phyloP scores from a whole-genome alignment of 768 basidiomycete genomes.

The Mycena galericulata region DNA sequence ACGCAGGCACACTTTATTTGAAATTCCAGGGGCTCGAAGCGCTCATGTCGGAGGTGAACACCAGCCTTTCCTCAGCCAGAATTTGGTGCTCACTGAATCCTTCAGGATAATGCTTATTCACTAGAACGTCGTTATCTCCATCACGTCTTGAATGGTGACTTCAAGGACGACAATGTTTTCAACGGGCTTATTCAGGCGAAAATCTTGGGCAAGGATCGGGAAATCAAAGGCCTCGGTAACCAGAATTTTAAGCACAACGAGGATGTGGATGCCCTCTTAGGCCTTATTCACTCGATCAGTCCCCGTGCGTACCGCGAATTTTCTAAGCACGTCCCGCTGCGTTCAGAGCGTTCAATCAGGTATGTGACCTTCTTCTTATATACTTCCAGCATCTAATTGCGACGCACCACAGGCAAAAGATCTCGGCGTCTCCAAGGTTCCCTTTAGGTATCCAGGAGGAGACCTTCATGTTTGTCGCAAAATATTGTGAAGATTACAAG shows the following conservation, averaged over 20 bases:
- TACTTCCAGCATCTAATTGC: too few relatives aligned
- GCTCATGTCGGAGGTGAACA: slow-evolving; percentile 3
- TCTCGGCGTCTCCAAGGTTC: slow-evolving; percentile 2
- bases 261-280: slow-evolving; percentile 34
- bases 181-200: slow-evolving; percentile 38
- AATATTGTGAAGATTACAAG: slow-evolving; percentile 15
- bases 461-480: neutral
- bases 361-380: slow-evolving; percentile 11
- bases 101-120: slow-evolving; percentile 3
- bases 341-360: slow-evolving; percentile 30
- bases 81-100: neutral
- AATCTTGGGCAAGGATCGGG: slow-evolving; percentile 21
- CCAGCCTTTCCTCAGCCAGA: neutral
- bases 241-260: slow-evolving; percentile 44
- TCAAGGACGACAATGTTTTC: slow-evolving; percentile 35
- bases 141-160: slow-evolving; percentile 37
- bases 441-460: neutral
- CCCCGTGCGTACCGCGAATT: slow-evolving; percentile 37
- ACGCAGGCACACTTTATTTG: neutral
- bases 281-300: slow-evolving; percentile 28
- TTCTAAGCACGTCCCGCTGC: slow-evolving; percentile 23
- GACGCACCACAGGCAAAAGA: neutral
- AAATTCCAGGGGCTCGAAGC: slow-evolving; percentile 1
- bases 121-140: slow-evolving; percentile 24
- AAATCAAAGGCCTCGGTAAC: slow-evolving; percentile 34